These are phyloP conservation scores for Scenedesmus sp. DNA, from an alignment of 163 green algal genomes.

Conservation along the genomic window DNA sequence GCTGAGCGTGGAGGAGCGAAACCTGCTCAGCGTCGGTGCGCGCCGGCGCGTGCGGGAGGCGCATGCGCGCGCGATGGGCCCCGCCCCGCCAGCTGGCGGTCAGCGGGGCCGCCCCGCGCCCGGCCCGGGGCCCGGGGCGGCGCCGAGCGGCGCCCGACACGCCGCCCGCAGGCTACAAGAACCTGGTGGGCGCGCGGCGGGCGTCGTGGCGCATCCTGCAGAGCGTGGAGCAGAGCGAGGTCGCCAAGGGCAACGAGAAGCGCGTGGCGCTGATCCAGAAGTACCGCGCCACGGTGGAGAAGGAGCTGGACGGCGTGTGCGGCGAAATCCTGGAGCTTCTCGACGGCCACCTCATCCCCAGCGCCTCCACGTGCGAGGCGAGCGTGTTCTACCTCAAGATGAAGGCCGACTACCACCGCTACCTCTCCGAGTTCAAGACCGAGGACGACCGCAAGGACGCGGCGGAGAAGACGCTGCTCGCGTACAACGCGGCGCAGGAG, in stretches of 20 bases:
- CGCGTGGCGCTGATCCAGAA: slow-evolving; percentile 93
- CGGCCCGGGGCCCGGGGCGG: not conserved
- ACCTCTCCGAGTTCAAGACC: slow-evolving; percentile 99
- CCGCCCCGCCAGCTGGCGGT: not conserved
- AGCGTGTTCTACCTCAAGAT: slow-evolving; percentile 99
- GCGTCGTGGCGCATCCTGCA: slow-evolving; percentile 98
- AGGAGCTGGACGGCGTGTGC: slow-evolving; percentile 98
- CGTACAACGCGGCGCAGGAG: slow-evolving; percentile 92
- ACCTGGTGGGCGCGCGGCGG: slow-evolving; percentile 96
- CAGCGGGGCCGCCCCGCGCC: too few relatives aligned
- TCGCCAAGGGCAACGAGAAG: slow-evolving; percentile 96
- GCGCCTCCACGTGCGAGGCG: slow-evolving; percentile 89
- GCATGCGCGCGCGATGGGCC: slow-evolving; percentile 46
- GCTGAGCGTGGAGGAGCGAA: slow-evolving; percentile 98
- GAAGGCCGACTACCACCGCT: slow-evolving; percentile 99
- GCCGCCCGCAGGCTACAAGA: slow-evolving; percentile 91
- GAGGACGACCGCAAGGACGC: slow-evolving; percentile 88
- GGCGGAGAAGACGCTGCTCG: slow-evolving; percentile 93
- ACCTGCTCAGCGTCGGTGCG: slow-evolving; percentile 94
- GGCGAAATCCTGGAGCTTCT: slow-evolving; percentile 93
- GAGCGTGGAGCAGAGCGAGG: slow-evolving; percentile 98
- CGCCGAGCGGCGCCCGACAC: not conserved
- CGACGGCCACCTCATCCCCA: slow-evolving; percentile 95
- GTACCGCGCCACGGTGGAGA: slow-evolving; percentile 92
- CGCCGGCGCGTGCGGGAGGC: slow-evolving; percentile 65